These are phyloP conservation scores for Xenosphaeropsis pyriputrescens DNA, from an alignment of 2,329 filamentous ascomycete species.

Conservation along the genomic window DNA sequence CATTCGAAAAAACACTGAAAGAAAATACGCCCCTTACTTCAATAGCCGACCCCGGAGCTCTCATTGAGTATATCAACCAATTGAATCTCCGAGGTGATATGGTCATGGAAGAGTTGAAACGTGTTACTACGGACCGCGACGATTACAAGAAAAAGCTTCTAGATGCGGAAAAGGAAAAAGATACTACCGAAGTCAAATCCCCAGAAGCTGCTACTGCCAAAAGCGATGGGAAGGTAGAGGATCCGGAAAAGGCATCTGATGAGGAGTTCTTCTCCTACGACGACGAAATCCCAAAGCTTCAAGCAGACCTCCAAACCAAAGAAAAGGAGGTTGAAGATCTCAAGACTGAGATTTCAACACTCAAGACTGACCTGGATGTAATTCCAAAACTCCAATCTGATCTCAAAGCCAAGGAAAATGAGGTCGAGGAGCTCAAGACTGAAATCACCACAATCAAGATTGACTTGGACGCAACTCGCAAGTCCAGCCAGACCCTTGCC, in stretches of 20 bases:
- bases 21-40: conserved; percentile 87
- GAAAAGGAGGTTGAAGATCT: conserved; percentile 57
- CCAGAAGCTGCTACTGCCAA: conserved; percentile 9
- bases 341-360: conserved; percentile 47
- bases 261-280: conserved; percentile 92
- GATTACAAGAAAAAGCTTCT: conserved; percentile 62
- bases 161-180: conserved; percentile 49
- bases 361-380: conserved; percentile 57
- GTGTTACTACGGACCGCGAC: conserved; percentile 71
- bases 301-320: conserved; percentile 57
- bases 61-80: conserved; percentile 84
- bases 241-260: conserved; percentile 20
- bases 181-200: conserved; percentile 24
- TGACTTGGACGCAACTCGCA: conserved; percentile 59
- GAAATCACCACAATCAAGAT: conserved; percentile 9
- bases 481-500: conserved; percentile 47
- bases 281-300: conserved; percentile 69
- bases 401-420: background rate
- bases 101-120: conserved; percentile 85
- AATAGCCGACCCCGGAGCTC: conserved; percentile 68
- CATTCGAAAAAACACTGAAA: conserved; percentile 79
- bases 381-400: conserved; percentile 47
- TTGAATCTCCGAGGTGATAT: conserved; percentile 77
- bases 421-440: conserved; percentile 2
- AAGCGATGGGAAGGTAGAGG: conserved; percentile 20